Conservation (phyloP, 179 eudicot genomes). For the Carnegiea gigantea region DNA sequence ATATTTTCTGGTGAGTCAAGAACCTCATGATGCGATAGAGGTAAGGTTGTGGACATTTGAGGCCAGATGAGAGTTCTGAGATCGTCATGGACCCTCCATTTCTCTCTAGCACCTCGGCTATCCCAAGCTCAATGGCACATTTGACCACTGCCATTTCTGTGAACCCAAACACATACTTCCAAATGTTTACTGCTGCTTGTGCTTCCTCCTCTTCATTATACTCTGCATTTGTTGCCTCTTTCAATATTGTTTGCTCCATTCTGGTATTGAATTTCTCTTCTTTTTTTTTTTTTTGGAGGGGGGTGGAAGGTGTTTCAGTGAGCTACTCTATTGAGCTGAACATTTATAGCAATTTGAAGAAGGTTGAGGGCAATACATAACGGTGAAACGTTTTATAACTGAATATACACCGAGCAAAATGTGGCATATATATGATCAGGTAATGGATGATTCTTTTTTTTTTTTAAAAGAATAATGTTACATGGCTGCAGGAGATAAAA, state of each 20-base stretch:
- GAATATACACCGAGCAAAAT: too few relatives aligned
- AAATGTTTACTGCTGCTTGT: slow-evolving; percentile 44
- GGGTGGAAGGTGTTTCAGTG: background rate
- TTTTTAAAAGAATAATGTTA: too few relatives aligned
- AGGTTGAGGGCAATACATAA: background rate
- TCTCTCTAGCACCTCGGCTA: slow-evolving; percentile 51
- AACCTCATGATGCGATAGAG: slow-evolving; percentile 72
- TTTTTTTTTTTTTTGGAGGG: background rate
- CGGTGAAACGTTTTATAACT: background rate
- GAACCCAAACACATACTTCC: slow-evolving; percentile 61
- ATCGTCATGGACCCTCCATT: slow-evolving; percentile 48
- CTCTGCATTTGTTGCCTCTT: slow-evolving; percentile 6
- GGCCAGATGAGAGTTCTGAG: slow-evolving; percentile 42
- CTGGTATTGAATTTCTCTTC: too few relatives aligned
- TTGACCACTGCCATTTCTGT: slow-evolving; percentile 55
- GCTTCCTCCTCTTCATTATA: slow-evolving; percentile 38
- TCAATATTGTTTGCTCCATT: slow-evolving; percentile 1
- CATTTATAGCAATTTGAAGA: background rate
- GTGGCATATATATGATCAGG: too few relatives aligned
- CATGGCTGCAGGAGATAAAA: too few relatives aligned
- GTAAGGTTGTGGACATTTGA: slow-evolving; percentile 44
- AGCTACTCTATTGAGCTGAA: background rate
- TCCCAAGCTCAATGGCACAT: slow-evolving; percentile 69
- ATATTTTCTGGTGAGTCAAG: slow-evolving; percentile 45
- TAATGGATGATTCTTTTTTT: too few relatives aligned